Evolutionary conservation across 331 rosid species (phyloP).

Genomic region (Rosa hybrid): DNA sequence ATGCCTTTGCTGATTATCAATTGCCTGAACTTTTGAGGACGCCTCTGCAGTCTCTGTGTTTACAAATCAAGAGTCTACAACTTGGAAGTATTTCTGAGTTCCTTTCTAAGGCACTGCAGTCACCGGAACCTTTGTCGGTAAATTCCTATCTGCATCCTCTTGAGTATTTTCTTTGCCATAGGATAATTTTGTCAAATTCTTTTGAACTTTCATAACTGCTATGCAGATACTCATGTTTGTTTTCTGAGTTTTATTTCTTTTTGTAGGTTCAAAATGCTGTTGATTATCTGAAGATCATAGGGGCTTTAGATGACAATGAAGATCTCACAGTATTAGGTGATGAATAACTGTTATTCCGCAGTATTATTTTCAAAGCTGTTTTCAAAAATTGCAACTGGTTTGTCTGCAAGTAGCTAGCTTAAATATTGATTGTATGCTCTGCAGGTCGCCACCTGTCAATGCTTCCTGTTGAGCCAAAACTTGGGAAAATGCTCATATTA

Average conservation of each 20-base stretch:
- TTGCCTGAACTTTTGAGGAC: constrained; percentile 56
- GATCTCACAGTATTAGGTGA: constrained; percentile 48
- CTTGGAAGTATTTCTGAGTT: constrained; percentile 57
- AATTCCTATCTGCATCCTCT: neutral
- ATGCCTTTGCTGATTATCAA: constrained; percentile 53
- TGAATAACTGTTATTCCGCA: neutral
- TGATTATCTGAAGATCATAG: constrained; percentile 48
- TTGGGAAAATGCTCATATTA: constrained; percentile 55
- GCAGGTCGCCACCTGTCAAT: constrained; percentile 52
- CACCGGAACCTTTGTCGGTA: constrained; percentile 52
- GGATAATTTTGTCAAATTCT: neutral
- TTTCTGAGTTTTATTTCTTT: constrained; percentile 30
- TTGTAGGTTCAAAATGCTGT: constrained; percentile 63
- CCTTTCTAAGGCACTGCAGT: constrained; percentile 51
- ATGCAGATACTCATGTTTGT: neutral
- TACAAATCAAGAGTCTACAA: constrained; percentile 55
- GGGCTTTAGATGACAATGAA: constrained; percentile 50
- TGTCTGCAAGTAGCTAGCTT: constrained; percentile 8
- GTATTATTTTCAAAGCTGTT: neutral
- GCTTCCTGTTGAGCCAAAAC: constrained; percentile 63
- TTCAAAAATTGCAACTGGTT: constrained; percentile 1
- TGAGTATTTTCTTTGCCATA: constrained; percentile 7
- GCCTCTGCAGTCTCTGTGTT: constrained; percentile 48
- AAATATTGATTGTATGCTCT: constrained; percentile 14
- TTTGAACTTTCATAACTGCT: neutral